Conservation (phyloP, 2,329 filamentous ascomycete species). For the Parastagonospora avenae region DNA sequence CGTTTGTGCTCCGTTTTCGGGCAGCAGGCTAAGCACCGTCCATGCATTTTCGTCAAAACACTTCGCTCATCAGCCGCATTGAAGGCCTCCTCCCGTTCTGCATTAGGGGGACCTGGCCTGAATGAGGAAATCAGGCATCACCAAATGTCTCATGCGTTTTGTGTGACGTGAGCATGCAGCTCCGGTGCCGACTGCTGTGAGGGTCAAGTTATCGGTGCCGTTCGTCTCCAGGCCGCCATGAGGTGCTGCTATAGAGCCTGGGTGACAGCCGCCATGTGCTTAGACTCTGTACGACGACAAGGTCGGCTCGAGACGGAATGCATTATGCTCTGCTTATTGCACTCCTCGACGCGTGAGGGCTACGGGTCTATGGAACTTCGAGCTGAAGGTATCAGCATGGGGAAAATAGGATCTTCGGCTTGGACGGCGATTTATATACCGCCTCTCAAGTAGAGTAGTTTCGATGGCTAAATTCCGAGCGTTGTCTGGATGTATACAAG, state of each 20-base stretch:
- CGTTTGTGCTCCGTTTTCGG: not conserved
- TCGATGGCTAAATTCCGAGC: conserved; percentile 40
- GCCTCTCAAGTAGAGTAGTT: conserved; percentile 40
- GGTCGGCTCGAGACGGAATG: conserved; percentile 11
- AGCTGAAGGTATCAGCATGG: conserved; percentile 20
- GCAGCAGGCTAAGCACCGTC: not conserved
- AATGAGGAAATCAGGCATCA: conserved; percentile 1
- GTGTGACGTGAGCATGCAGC: conserved; percentile 34
- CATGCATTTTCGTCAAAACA: too few species aligned
- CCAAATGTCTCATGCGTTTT: conserved; percentile 16
- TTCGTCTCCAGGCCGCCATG: conserved; percentile 14
- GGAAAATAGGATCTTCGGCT: conserved; percentile 33
- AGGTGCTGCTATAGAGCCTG: conserved; percentile 13
- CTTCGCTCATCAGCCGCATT: conserved; percentile 6
- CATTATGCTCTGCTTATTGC: conserved; percentile 6
- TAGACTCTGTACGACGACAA: conserved; percentile 31
- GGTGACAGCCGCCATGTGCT: conserved; percentile 40
- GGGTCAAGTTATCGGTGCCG: too few species aligned
- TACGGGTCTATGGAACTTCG: conserved; percentile 36
- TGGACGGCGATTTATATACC: conserved; percentile 35
- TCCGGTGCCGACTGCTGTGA: too few species aligned
- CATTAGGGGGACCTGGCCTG: not conserved
- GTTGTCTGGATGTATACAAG: conserved; percentile 30
- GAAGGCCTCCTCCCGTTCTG: not conserved
- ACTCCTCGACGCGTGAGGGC: conserved; percentile 11